phyloP scores from a whole-genome alignment of 164 flowering plant species.

The Hamamelis virginiana region DNA sequence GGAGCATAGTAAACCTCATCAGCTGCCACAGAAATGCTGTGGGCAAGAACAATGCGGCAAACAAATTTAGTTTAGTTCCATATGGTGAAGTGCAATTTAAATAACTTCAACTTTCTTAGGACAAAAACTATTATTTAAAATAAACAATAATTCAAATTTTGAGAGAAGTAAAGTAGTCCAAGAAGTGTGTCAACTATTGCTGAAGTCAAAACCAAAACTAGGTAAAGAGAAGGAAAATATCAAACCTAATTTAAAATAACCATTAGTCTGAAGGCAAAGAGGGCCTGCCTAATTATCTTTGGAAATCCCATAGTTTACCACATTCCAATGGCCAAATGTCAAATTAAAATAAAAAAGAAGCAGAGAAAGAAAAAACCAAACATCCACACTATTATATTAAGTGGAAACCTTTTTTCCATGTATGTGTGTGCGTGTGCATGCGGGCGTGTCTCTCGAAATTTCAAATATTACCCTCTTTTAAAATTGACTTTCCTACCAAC shows the following conservation, averaged over 20 bases:
- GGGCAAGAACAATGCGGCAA: not conserved
- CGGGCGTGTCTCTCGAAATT: too few relatives aligned
- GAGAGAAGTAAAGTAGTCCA: too few relatives aligned
- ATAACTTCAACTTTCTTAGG: not conserved
- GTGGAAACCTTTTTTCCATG: too few relatives aligned
- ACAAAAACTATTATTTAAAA: not conserved
- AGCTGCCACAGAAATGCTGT: constrained; percentile 69
- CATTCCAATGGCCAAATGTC: not conserved
- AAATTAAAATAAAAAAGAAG: too few relatives aligned
- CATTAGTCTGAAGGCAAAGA: not conserved
- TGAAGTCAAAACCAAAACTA: not conserved
- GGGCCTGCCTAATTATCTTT: not conserved
- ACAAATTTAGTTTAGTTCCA: not conserved
- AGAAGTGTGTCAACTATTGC: too few relatives aligned
- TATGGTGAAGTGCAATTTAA: not conserved
- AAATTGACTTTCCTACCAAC: too few relatives aligned
- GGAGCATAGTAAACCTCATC: constrained; percentile 70
- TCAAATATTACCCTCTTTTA: too few relatives aligned
- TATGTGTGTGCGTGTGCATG: too few relatives aligned
- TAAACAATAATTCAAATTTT: not conserved
- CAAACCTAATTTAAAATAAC: too few relatives aligned
- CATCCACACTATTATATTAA: too few relatives aligned
- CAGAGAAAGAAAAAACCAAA: too few relatives aligned
- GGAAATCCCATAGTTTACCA: not conserved
- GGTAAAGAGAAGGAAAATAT: not conserved